Percentiles rank a stretch among this genome's conserved stretches.
Conservation (phyloP, 192 early-diverging fungal genomes). For the Podila minutissima region DNA sequence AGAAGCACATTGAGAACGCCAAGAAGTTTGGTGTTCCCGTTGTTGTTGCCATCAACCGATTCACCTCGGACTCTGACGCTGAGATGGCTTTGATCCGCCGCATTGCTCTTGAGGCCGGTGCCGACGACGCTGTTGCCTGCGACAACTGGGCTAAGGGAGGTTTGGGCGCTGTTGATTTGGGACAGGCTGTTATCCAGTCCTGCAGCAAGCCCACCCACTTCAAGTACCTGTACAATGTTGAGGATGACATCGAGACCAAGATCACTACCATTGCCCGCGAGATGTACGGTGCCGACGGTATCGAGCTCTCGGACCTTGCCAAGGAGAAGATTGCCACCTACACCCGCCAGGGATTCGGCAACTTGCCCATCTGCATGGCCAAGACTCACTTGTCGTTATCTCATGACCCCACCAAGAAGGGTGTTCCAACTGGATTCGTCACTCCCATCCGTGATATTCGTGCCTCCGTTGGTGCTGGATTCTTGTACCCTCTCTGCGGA, state of each 20-base stretch:
- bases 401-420: constrained; percentile 92
- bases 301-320: constrained; percentile 87
- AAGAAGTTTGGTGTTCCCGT: constrained; percentile 88
- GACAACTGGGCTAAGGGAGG: constrained; percentile 98
- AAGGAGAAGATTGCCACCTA: constrained; percentile 90
- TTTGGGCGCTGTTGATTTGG: constrained; percentile 87
- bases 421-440: constrained; percentile 90
- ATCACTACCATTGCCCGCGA: constrained; percentile 92
- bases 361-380: constrained; percentile 98
- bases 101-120: constrained; percentile 84
- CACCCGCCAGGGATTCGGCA: constrained; percentile 85
- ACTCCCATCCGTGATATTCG: constrained; percentile 96
- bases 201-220: constrained; percentile 72
- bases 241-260: constrained; percentile 84
- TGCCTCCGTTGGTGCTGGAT: constrained; percentile 95
- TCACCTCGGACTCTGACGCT: constrained; percentile 85
- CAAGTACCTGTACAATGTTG: constrained; percentile 89
- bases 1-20: constrained; percentile 93
- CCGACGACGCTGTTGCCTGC: constrained; percentile 84
- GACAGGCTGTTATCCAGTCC: constrained; percentile 82
- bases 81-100: constrained; percentile 85
- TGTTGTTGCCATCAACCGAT: constrained; percentile 93
- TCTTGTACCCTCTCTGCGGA: constrained; percentile 95
- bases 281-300: constrained; percentile 96
- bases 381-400: constrained; percentile 97